Conservation (phyloP, 176 grass and related monocot genomes). For the Triticum monococcum region DNA sequence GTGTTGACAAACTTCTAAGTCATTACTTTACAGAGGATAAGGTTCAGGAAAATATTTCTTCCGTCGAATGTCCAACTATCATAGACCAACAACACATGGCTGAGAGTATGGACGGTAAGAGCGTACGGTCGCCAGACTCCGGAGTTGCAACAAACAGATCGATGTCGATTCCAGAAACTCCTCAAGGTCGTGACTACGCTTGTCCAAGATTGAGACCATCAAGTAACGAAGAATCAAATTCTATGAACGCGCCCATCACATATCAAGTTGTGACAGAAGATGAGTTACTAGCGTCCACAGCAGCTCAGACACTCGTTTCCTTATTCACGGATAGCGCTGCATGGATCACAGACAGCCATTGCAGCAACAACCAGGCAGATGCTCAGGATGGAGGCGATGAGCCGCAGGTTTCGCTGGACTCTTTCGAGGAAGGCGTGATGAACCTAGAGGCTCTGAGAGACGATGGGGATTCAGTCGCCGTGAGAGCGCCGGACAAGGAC, state of each 20-base stretch:
- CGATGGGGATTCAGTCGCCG: slow-evolving; percentile 43
- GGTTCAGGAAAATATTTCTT: slow-evolving; percentile 6
- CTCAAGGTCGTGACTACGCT: slow-evolving; percentile 20
- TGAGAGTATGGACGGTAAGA: slow-evolving; percentile 16
- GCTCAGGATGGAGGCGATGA: slow-evolving; percentile 8
- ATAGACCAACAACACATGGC: slow-evolving; percentile 14
- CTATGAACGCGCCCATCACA: slow-evolving; percentile 15
- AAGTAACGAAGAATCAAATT: not conserved
- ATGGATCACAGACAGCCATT: not conserved
- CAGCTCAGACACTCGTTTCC: slow-evolving; percentile 77
- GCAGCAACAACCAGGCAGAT: slow-evolving; percentile 17
- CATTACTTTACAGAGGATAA: slow-evolving; percentile 28
- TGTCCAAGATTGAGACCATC: not conserved
- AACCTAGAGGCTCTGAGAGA: slow-evolving; percentile 63
- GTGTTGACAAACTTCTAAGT: slow-evolving; percentile 47
- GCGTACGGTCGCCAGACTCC: not conserved
- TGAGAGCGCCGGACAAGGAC: slow-evolving; percentile 38
- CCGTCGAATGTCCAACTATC: slow-evolving; percentile 3
- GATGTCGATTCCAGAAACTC: slow-evolving; percentile 23
- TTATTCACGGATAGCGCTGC: slow-evolving; percentile 46
- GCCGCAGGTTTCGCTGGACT: slow-evolving; percentile 50
- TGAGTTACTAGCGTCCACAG: slow-evolving; percentile 27
- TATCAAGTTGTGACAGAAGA: slow-evolving; percentile 14
- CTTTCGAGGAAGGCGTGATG: slow-evolving; percentile 63
- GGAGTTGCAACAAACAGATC: slow-evolving; percentile 10